Evolutionary conservation across 1,284 basidiomycete species (phyloP), one percentile per base, ranked within the genome.

Genomic region (Ceratorhiza oryzae-sativae): DNA sequence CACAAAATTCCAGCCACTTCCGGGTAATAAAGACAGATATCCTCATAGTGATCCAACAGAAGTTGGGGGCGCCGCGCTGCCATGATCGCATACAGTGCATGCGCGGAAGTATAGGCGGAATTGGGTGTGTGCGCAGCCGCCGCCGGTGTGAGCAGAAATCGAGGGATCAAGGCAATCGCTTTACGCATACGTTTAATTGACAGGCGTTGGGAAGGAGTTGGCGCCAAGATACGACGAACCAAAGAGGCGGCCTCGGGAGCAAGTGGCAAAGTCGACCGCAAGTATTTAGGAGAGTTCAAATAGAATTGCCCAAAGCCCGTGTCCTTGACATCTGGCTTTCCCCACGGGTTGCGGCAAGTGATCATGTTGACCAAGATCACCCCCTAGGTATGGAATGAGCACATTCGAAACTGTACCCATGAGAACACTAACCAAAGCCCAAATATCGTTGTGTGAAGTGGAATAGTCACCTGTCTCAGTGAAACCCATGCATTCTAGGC

Each of bases 291-390:
- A n/a, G 62, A 41, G 30, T 61, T 39, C 41, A 46, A n/a, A 27
- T 13, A 59, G 23, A 65, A 58, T 6, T 27, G 32, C 13, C 32
- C 56, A 45, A 65, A 71, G 15, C 20, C 49, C 20, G 10, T 6
- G 34, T 56, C 71, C 23, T 45, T 4, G 10, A 55, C 10, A 32
- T 56, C 39, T 36, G 96, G 94, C 76, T 86, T 85, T 74, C 87
- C 86, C 96, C 96, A 98, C 4, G 94, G 95, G 79, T 92, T 93
- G 51, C 92, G 88, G 20, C 92, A 92, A 72, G 91, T 91, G 58
- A 94, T 88, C 81, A 98, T 86, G 81, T 96, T 97, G 80, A 98
- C 90, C 58, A 99, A 90, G 75, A 93, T 91, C 77, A 99, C 95
- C 51, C 97, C 58, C 70, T 60, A 41, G 3, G 36, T 48, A 18